A percentile compares a stretch with the other conserved stretches of the same genome.
phyloP scores from a whole-genome alignment of 176 grass and related monocot genomes.

The Typha latifolia region DNA sequence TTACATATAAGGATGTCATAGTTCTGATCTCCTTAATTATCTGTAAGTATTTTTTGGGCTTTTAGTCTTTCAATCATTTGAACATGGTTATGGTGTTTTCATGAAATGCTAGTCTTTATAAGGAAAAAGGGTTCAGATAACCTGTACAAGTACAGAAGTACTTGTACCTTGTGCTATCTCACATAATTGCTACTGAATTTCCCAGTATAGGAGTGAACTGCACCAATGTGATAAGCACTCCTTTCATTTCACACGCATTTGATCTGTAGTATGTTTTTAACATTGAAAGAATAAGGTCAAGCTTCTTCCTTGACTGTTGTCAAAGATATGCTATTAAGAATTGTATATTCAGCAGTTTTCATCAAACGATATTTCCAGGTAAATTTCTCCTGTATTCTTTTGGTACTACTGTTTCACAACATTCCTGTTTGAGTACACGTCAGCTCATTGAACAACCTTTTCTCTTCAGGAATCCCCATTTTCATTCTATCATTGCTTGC shows the following conservation, averaged over 20 bases:
- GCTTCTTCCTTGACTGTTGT: constrained; percentile 34
- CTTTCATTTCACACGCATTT: neutral
- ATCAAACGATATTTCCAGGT: constrained; percentile 92
- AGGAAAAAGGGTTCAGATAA: no score
- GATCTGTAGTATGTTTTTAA: constrained; percentile 14
- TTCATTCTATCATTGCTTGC: constrained; percentile 63
- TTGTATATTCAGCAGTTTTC: constrained; percentile 66
- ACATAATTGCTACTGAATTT: no score
- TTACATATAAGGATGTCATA: no score
- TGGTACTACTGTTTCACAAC: neutral
- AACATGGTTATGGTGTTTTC: no score
- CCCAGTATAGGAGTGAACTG: no score
- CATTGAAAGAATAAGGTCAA: neutral
- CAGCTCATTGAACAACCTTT: neutral
- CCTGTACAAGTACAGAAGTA: no score
- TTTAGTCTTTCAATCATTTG: no score
- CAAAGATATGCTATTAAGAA: constrained; percentile 82
- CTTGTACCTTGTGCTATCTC: no score
- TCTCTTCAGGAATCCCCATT: constrained; percentile 26
- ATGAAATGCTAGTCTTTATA: no score
- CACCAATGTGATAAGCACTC: no score
- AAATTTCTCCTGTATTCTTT: constrained; percentile 14
- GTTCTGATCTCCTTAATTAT: no score
- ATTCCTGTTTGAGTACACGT: neutral
- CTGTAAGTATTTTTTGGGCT: no score